Evolutionary conservation across 768 basidiomycete genomes (phyloP).

Genomic region (Suillus subalutaceus): DNA sequence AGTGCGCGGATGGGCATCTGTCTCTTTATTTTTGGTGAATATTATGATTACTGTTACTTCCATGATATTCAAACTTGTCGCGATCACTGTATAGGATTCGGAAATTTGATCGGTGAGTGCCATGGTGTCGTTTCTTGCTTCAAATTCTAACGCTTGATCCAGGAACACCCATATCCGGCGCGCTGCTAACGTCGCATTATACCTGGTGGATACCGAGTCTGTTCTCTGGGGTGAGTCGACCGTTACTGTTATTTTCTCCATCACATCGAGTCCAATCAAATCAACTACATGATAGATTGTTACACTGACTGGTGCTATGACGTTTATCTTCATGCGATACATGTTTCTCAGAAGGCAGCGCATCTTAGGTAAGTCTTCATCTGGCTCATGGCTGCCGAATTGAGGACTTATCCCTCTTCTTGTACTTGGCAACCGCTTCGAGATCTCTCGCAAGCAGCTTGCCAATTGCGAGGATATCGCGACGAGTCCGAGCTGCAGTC

Average conservation of each 20-base stretch:
- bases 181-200: conserved; percentile 51
- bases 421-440: conserved; percentile 85
- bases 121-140: not conserved
- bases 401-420: not conserved
- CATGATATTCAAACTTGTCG: not conserved
- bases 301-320: not conserved
- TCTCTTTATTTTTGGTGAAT: conserved; percentile 45
- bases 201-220: conserved; percentile 61
- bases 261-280: not conserved
- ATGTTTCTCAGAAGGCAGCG: not conserved
- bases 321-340: not conserved
- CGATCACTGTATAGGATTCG: conserved; percentile 21
- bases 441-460: conserved; percentile 86
- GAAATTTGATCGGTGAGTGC: conserved; percentile 23
- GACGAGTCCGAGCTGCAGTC: conserved; percentile 93
- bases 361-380: not conserved
- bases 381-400: not conserved
- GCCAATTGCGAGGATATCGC: conserved; percentile 92
- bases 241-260: not conserved
- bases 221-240: conserved; percentile 45
- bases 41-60: not conserved
- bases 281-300: not conserved
- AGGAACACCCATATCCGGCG: conserved; percentile 62
- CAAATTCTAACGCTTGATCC: conserved; percentile 22
- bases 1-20: conserved; percentile 48